Conservation (phyloP, 495 filamentous ascomycete species). For the Aspergillus incahuasiensis region DNA sequence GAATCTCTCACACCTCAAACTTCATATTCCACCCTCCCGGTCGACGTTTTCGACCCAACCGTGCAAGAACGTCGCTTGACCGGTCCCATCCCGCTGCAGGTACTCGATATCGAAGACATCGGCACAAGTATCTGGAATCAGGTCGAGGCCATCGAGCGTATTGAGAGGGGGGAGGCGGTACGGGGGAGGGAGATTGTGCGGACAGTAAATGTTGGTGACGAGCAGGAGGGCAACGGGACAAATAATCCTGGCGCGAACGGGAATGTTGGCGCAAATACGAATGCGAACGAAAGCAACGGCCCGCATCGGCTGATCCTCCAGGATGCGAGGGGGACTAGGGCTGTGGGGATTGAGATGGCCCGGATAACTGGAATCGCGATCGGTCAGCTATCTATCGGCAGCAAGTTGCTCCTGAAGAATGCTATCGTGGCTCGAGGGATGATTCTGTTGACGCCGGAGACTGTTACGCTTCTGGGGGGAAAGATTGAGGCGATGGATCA, state of each 20-base stretch:
- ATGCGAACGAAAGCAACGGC: constrained; percentile 35
- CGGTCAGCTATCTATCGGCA: constrained; percentile 66
- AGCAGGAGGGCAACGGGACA: constrained; percentile 24
- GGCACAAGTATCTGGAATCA: constrained; percentile 74
- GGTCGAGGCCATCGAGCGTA: constrained; percentile 77
- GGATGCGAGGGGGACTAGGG: constrained; percentile 65
- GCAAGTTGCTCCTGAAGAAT: constrained; percentile 70
- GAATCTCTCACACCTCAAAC: constrained; percentile 45
- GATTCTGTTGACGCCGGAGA: constrained; percentile 64
- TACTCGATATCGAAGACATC: constrained; percentile 81
- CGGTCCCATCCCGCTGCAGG: constrained; percentile 67
- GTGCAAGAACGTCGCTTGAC: constrained; percentile 51
- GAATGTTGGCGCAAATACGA: constrained; percentile 4
- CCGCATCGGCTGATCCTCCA: constrained; percentile 81
- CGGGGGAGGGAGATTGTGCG: constrained; percentile 80
- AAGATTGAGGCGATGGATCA: constrained; percentile 80
- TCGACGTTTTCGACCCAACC: constrained; percentile 46
- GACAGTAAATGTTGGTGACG: constrained; percentile 52
- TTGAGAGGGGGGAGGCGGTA: constrained; percentile 76
- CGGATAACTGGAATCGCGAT: constrained; percentile 59
- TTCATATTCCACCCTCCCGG: constrained; percentile 52
- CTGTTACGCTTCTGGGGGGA: constrained; percentile 67
- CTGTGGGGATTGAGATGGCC: constrained; percentile 70
- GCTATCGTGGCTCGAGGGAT: constrained; percentile 69
- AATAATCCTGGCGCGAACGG: too few species aligned